Evolutionary conservation across 2,329 filamentous ascomycete genomes (phyloP), one percentile per base, ranked within the genome.

Genomic region (Fusarium fracticaudum): DNA sequence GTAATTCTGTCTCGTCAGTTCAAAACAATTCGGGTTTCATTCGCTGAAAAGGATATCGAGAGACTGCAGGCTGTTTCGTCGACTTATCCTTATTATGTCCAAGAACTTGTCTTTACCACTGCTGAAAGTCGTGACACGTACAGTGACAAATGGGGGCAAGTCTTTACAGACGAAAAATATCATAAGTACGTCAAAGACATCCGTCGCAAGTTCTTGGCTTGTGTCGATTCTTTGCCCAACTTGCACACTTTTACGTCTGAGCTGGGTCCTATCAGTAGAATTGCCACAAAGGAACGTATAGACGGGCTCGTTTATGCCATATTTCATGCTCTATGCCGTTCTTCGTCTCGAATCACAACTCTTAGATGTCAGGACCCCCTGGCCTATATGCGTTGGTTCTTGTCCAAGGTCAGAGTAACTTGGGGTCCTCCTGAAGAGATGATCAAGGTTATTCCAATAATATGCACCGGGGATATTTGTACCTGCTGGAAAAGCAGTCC

Each of bases 81-180:
- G 15, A n/a, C 38, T 26, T 58, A 15, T 33, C 55, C 44, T 24
- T 26, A 31, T 20, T n/a, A 31, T 29, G 62, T 61, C 12, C 55
- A 61, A n/a, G 62, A 64, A 50, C n/a, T 64, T 22, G 44, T 69
- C 17, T 68, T 59, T n/a, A 41, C 33, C 12, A 55, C 43, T 1
- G 18, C 31, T 5, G 22, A 38, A 29, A 55, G 37, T 14, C 38
- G 31, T 24, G n/a, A 62, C 10, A 45, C 24, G 6, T 58, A 68
- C 18, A 13, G n/a, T 22, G 44, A 44, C 13, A 9, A 6, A 45
- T 31, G 26, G 2, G 24, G 41, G 2, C 45, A 66, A 20, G 8
- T 35, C 7, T 47, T 44, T 47, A 29, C 31, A 31, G 26, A 7
- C 8, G 20, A 12, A 1, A 43, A 31, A 10, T 29, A 41, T 7